A percentile compares a stretch with the other conserved stretches of the same genome.
These are phyloP conservation scores for Delonix regia DNA, from an alignment of 306 rosid species.

Conservation along the genomic window DNA sequence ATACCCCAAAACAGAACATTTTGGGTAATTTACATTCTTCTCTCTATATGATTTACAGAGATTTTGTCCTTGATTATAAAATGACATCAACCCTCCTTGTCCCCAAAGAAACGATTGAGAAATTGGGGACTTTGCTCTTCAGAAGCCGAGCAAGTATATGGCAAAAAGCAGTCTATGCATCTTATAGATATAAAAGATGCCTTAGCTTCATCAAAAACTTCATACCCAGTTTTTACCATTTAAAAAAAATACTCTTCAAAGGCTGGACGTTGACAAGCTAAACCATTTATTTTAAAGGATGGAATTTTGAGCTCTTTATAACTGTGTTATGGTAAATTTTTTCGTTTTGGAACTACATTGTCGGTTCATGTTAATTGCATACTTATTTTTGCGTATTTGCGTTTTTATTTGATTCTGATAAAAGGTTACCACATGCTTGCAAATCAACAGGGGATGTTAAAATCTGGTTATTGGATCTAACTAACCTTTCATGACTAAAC, in stretches of 20 bases:
- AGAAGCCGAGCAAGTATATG: neutral
- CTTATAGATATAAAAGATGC: neutral
- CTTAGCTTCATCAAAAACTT: neutral
- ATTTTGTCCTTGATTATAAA: neutral
- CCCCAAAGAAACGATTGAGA: neutral
- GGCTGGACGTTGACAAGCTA: too few relatives aligned
- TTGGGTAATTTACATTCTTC: neutral
- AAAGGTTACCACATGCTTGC: conserved; percentile 68
- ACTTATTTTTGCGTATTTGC: too few relatives aligned
- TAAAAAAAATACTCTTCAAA: too few relatives aligned
- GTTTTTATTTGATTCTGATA: too few relatives aligned
- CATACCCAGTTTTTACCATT: neutral
- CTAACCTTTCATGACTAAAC: conserved; percentile 68
- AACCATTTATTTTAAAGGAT: neutral
- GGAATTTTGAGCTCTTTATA: too few relatives aligned
- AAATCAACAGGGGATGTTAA: conserved; percentile 67
- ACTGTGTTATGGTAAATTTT: too few relatives aligned
- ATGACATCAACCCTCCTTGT: neutral
- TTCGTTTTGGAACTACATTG: too few relatives aligned
- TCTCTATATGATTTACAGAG: neutral
- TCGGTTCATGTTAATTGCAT: too few relatives aligned
- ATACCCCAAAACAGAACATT: neutral
- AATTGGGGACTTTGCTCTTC: neutral
- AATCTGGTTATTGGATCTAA: conserved; percentile 62
- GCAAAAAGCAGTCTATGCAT: neutral